Percentiles rank a stretch among this genome's conserved stretches.
phyloP scores from a whole-genome alignment of 805 yeast genomes.

The Yarrowia yakushimensis region DNA sequence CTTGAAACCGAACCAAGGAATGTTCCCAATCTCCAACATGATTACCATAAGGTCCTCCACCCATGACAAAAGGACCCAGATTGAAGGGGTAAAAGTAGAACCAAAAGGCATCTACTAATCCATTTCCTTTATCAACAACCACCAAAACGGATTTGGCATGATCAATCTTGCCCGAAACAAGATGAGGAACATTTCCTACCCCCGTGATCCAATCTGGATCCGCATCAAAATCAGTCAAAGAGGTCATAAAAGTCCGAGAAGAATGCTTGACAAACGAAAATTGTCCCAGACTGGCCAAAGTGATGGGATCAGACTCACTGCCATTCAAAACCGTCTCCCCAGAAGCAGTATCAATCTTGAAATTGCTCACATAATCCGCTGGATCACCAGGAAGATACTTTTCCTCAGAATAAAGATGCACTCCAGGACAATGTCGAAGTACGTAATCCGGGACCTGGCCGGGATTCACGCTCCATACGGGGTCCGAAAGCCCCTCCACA shows the following conservation, averaged over 20 bases:
- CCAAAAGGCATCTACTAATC: constrained; percentile 95
- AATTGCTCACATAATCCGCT: constrained; percentile 61
- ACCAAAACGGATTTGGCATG: constrained; percentile 78
- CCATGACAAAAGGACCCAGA: constrained; percentile 96
- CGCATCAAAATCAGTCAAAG: constrained; percentile 63
- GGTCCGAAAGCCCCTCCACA: not conserved
- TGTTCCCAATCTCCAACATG: constrained; percentile 99
- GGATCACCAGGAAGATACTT: constrained; percentile 80
- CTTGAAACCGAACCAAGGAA: constrained; percentile 74
- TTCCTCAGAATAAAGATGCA: constrained; percentile 87
- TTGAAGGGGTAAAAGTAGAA: constrained; percentile 93
- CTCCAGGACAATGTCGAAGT: constrained; percentile 54
- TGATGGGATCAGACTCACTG: constrained; percentile 8
- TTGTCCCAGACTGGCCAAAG: constrained; percentile 31
- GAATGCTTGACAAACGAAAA: constrained; percentile 29
- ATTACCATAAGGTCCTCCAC: constrained; percentile 94
- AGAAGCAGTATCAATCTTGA: constrained; percentile 46
- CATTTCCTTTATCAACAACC: constrained; percentile 89
- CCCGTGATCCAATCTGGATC: constrained; percentile 90
- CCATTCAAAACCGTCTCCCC: constrained; percentile 35
- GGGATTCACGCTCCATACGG: not conserved
- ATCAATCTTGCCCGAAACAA: constrained; percentile 64
- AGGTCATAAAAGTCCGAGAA: constrained; percentile 53
- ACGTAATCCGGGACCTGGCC: constrained; percentile 36
- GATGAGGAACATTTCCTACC: constrained; percentile 57